Base-by-base conservation (phyloP, 345 rosid genomes). In the Adansonia digitata region DNA sequence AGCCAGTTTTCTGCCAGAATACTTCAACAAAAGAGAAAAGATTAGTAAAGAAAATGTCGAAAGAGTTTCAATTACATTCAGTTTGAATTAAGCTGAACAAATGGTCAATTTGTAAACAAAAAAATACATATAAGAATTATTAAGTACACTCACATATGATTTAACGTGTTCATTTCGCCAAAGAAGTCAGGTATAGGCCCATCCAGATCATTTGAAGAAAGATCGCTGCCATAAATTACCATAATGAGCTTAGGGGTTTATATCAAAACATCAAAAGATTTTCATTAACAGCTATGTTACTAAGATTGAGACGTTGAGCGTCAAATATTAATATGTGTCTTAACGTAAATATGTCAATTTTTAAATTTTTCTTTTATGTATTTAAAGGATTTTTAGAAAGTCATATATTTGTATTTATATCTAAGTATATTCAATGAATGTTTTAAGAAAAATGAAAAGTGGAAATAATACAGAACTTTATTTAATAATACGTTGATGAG, bases 131-230 rank as follows among this genome's bases (percentile, higher is more conserved):
- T 3, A 62, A 34, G 43, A 24, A 24, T 26, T 45, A 13, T 67
- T 55, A 14, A 61, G 34, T 26, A 67, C 14, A 67, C 71, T 67
- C 20, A 67, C 71, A 67, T 37, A 15, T 15, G 3, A 45, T 26
- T 26, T 48, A 67, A 45, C 8, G 71, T 45, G 14, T 14, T 45
- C 71, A 67, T 67, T 45, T 15, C 2, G 7, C 55, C 71, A 15
- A 67, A 67, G 71, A 67, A 45, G 49, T 67, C 71, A 3, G 71
- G 71, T 43, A 67, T 67, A 45, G 12, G 37, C 37, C 71, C 71
- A 26, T 67, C 55, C 10, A 67, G 55, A 67, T 67, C 71, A 67
- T 67, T 67, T 1, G 71, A 45, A 26, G 55, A 67, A 24, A 67
- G 22, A 67, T 67, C 56, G 1, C 71, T 67, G 55, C 15, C 22